These are phyloP conservation scores for Miamiensis avidus DNA, from an alignment of 169 alveolate genomes.

Conservation along the genomic window DNA sequence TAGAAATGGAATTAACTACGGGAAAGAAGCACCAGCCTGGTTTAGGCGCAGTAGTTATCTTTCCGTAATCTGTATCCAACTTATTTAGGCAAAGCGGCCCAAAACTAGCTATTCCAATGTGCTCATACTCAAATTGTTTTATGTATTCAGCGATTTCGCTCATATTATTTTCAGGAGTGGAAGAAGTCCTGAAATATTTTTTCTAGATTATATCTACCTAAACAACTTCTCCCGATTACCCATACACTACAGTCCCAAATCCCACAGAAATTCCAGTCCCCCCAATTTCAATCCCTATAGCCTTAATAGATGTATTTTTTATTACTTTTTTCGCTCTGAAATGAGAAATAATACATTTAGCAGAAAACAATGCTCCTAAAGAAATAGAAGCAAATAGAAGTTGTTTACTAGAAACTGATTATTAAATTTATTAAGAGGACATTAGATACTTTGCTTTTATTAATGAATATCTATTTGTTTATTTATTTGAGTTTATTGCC, in stretches of 20 bases:
- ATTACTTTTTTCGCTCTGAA: neutral
- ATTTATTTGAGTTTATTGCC: no score
- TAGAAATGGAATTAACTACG: slow-evolving; percentile 20
- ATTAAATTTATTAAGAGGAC: no score
- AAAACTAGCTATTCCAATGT: slow-evolving; percentile 77
- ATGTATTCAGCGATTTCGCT: slow-evolving; percentile 26
- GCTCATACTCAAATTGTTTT: slow-evolving; percentile 16
- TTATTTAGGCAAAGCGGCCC: slow-evolving; percentile 69
- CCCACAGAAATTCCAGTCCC: slow-evolving; percentile 14
- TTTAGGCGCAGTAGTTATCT: slow-evolving; percentile 73
- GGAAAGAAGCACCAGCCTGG: slow-evolving; percentile 64
- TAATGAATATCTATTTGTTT: no score
- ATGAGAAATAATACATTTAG: no score
- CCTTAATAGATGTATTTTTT: neutral
- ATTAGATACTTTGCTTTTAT: no score
- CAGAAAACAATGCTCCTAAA: no score
- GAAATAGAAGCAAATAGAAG: no score
- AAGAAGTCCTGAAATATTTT: neutral
- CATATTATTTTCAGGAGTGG: slow-evolving; percentile 54
- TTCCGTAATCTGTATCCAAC: slow-evolving; percentile 56
- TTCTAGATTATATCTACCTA: neutral
- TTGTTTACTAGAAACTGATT: no score
- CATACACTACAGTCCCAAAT: neutral
- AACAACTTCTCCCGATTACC: neutral
- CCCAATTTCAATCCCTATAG: slow-evolving; percentile 13